These are phyloP conservation scores for Yueomyces sinensis DNA, from an alignment of 805 yeast species.

Conservation along the genomic window DNA sequence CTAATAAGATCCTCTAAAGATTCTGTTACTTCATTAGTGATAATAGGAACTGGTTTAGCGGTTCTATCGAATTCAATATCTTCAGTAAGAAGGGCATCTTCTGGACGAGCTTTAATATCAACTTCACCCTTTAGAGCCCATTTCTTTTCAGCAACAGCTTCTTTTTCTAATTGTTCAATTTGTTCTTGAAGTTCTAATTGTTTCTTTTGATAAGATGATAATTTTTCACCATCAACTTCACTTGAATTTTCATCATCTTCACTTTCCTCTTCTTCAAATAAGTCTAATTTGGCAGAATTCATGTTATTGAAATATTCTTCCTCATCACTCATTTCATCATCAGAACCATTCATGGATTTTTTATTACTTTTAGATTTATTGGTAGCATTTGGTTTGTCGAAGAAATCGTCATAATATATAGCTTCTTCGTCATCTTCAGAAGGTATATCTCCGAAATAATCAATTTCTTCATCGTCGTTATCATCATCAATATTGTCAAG, in stretches of 20 bases:
- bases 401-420: constrained; percentile 55
- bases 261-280: constrained; percentile 34
- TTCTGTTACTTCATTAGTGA: constrained; percentile 80
- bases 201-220: constrained; percentile 75
- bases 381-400: constrained; percentile 27
- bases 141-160: constrained; percentile 76
- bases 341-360: constrained; percentile 8
- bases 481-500: constrained; percentile 32
- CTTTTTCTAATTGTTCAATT: constrained; percentile 68
- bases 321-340: constrained; percentile 29
- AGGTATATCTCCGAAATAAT: constrained; percentile 38
- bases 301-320: constrained; percentile 51
- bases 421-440: constrained; percentile 42
- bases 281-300: constrained; percentile 48
- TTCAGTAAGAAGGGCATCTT: constrained; percentile 71
- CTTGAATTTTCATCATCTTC: constrained; percentile 11
- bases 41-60: constrained; percentile 90
- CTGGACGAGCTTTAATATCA: constrained; percentile 64
- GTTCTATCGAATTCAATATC: constrained; percentile 84
- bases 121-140: constrained; percentile 97
- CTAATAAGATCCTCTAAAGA: constrained; percentile 79
- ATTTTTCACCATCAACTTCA: constrained; percentile 16
- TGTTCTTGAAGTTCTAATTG: constrained; percentile 66
- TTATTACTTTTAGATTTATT: constrained; percentile 4
- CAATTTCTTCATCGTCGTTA: constrained; percentile 37